Evolutionary conservation across 805 yeast species (phyloP).

Genomic region (Zygotorulaspora chibaensis): DNA sequence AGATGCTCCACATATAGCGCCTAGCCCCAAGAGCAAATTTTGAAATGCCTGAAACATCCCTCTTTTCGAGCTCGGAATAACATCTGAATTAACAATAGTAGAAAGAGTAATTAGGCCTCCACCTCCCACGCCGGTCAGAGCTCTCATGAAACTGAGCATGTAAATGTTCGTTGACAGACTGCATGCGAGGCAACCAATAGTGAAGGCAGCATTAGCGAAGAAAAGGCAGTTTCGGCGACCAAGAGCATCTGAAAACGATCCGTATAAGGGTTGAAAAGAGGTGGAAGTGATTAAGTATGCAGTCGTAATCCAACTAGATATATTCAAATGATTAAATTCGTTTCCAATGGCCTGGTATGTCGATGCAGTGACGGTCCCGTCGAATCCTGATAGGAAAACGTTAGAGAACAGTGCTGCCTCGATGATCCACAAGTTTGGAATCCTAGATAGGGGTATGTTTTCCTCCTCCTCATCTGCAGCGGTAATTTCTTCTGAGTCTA

Average conservation of each 20-base stretch:
- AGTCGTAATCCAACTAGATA: constrained; percentile 42
- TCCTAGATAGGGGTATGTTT: constrained; percentile 12
- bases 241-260: constrained; percentile 38
- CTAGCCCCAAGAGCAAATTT: constrained; percentile 37
- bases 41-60: constrained; percentile 42
- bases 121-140: constrained; percentile 41
- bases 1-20: constrained; percentile 39
- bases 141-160: constrained; percentile 35
- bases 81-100: constrained; percentile 39
- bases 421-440: constrained; percentile 31
- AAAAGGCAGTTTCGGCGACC: constrained; percentile 37
- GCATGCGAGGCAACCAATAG: constrained; percentile 39
- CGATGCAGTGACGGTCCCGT: constrained; percentile 47
- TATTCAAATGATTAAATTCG: constrained; percentile 35
- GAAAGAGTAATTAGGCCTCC: constrained; percentile 40
- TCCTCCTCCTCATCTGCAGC: constrained; percentile 9
- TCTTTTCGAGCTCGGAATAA: constrained; percentile 36
- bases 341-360: constrained; percentile 46
- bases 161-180: constrained; percentile 30
- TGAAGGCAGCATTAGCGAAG: constrained; percentile 35
- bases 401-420: constrained; percentile 36
- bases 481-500: constrained; percentile 1
- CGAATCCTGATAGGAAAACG: constrained; percentile 45
- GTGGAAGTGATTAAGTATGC: constrained; percentile 40
- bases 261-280: constrained; percentile 42